Evolutionary conservation across 352 stramenopile genomes (phyloP).

Genomic region (Blastocystis sp.): DNA sequence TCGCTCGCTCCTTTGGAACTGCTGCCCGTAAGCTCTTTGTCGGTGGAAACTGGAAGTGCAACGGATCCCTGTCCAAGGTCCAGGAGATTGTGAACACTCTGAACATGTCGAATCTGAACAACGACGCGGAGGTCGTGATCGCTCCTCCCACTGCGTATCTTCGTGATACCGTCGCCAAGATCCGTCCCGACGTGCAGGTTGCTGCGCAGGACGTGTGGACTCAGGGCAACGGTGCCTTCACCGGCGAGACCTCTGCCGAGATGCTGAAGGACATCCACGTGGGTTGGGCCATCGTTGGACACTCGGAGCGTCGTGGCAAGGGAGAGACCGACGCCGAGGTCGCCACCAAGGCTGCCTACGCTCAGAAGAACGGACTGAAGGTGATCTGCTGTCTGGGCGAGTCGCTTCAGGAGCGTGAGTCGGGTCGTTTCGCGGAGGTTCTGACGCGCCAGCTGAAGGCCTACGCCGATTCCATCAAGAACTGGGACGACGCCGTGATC

Average conservation of each 20-base stretch:
- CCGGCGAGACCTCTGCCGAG: slow-evolving; percentile 87
- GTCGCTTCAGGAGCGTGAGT: slow-evolving; percentile 82
- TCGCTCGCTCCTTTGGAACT: slow-evolving; percentile 45
- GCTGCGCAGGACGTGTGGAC: slow-evolving; percentile 77
- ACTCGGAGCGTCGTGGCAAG: slow-evolving; percentile 83
- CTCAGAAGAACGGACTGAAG: slow-evolving; percentile 78
- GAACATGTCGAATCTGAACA: slow-evolving; percentile 63
- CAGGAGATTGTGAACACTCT: slow-evolving; percentile 62
- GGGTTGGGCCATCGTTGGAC: slow-evolving; percentile 85
- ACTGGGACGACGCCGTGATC: slow-evolving; percentile 86
- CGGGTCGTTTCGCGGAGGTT: slow-evolving; percentile 79
- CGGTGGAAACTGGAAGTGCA: slow-evolving; percentile 98
- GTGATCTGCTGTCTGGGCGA: slow-evolving; percentile 93
- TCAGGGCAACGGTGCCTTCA: slow-evolving; percentile 84
- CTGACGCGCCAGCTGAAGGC: slow-evolving; percentile 82
- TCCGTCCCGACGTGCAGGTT: slow-evolving; percentile 62
- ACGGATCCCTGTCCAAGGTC: slow-evolving; percentile 70
- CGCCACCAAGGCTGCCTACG: slow-evolving; percentile 82
- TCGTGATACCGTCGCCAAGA: slow-evolving; percentile 64
- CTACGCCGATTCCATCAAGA: slow-evolving; percentile 72
- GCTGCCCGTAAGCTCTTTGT: slow-evolving; percentile 87
- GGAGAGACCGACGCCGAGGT: slow-evolving; percentile 80
- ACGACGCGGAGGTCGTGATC: slow-evolving; percentile 84
- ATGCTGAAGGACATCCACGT: slow-evolving; percentile 88
- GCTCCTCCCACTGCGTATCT: slow-evolving; percentile 83